Conservation (phyloP, 2,329 filamentous ascomycete species). For the Gaeumannomyces tritici region DNA sequence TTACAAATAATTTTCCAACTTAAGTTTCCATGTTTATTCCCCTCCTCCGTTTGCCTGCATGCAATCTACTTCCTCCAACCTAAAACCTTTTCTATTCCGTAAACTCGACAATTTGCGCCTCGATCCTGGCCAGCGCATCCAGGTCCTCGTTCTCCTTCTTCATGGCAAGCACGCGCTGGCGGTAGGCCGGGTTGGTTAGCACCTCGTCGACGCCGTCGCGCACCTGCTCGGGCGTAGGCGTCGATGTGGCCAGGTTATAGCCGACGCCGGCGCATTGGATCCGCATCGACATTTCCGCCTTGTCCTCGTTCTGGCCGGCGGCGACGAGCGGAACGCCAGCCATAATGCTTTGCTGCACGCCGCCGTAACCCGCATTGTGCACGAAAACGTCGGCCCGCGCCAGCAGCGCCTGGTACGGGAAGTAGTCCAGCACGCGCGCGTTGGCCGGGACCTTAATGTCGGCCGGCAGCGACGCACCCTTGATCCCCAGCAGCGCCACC, state of each 20-base stretch:
- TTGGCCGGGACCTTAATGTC: constrained; percentile 18
- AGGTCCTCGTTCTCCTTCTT: constrained; percentile 12
- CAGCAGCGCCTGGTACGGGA: constrained; percentile 37
- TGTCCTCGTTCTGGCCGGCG: constrained; percentile 30
- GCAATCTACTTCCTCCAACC: no score
- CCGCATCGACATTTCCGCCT: constrained; percentile 29
- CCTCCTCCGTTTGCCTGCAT: no score
- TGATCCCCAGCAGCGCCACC: constrained; percentile 16
- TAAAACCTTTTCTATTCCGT: background rate
- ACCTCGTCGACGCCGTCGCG: constrained; percentile 20
- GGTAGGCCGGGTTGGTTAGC: constrained; percentile 18
- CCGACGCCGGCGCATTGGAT: constrained; percentile 33
- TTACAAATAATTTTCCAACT: no score
- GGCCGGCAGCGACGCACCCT: constrained; percentile 1
- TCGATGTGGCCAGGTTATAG: constrained; percentile 29
- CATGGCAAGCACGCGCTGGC: constrained; percentile 15
- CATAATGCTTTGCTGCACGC: constrained; percentile 31
- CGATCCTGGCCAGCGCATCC: constrained; percentile 6
- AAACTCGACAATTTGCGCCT: constrained; percentile 3
- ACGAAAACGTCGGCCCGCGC: constrained; percentile 34
- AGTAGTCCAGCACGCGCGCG: constrained; percentile 32
- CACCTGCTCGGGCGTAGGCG: constrained; percentile 18
- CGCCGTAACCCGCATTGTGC: constrained; percentile 38
- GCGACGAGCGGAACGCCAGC: constrained; percentile 38
- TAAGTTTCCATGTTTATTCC: no score